Evolutionary conservation across 2,329 filamentous ascomycete species (phyloP).

Genomic region (Plectosphaerella plurivora): DNA sequence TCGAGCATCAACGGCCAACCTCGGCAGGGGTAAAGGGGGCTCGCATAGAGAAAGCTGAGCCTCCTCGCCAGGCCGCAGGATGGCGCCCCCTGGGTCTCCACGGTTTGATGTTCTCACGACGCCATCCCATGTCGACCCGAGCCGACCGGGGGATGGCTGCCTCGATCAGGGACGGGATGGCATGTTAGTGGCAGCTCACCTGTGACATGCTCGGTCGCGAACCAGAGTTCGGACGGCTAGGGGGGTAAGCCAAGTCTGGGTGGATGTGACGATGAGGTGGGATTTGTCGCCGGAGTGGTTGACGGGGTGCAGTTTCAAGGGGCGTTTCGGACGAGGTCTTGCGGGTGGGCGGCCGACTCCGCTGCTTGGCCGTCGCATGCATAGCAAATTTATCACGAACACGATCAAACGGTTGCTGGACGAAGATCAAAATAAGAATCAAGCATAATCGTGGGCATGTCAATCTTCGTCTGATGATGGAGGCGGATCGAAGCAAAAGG

Average conservation of each 20-base stretch:
- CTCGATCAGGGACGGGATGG: conserved; percentile 1
- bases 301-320: background rate
- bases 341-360: background rate
- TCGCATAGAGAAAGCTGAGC: background rate
- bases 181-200: conserved; percentile 2
- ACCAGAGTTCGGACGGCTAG: background rate
- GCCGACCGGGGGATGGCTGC: background rate
- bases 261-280: background rate
- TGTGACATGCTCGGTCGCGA: conserved; percentile 1
- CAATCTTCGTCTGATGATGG: background rate
- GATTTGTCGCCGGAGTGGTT: background rate
- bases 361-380: too few species aligned
- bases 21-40: background rate
- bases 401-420: background rate
- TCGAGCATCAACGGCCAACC: background rate
- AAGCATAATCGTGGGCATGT: background rate
- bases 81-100: background rate
- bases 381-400: too few species aligned
- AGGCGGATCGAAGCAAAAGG: background rate
- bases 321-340: background rate
- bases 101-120: background rate
- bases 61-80: background rate
- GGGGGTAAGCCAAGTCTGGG: background rate
- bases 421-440: background rate
- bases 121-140: background rate